These are phyloP conservation scores for Oryza rufipogon DNA, from an alignment of 176 grass and related monocot genomes.

Conservation along the genomic window DNA sequence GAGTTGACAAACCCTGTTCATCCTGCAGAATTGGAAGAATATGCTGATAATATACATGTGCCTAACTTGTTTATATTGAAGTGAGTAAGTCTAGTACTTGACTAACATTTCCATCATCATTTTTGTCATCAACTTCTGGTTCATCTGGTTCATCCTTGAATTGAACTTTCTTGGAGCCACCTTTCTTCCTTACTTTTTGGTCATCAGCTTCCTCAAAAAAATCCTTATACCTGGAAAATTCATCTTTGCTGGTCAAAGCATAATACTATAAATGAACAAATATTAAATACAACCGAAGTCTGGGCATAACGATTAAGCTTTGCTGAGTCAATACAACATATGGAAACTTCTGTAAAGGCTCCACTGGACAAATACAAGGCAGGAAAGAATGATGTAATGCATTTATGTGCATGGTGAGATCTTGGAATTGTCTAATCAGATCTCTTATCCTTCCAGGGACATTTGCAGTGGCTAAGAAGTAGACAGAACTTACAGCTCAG, in stretches of 20 bases:
- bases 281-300: conserved; percentile 1
- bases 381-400: conserved; percentile 14
- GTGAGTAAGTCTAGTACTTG: not conserved
- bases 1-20: conserved; percentile 70
- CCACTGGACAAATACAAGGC: not conserved
- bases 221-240: conserved; percentile 69
- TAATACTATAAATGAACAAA: conserved; percentile 27
- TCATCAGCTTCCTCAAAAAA: conserved; percentile 64
- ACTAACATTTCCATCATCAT: conserved; percentile 51
- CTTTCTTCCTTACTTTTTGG: conserved; percentile 50
- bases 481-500: not conserved
- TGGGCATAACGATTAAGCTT: not conserved
- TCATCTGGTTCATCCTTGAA: conserved; percentile 57
- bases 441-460: not conserved
- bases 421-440: not conserved
- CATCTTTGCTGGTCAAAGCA: conserved; percentile 36
- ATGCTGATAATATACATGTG: conserved; percentile 23
- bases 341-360: conserved; percentile 3
- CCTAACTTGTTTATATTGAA: conserved; percentile 30
- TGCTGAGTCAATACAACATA: not conserved
- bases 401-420: not conserved
- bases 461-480: conserved; percentile 19
- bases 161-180: conserved; percentile 62
- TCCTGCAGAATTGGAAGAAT: conserved; percentile 46
- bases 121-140: conserved; percentile 50